A percentile compares a stretch with the other conserved stretches of the same genome.
These are phyloP conservation scores for Angophora floribunda DNA, from an alignment of 345 rosid species.

Conservation along the genomic window DNA sequence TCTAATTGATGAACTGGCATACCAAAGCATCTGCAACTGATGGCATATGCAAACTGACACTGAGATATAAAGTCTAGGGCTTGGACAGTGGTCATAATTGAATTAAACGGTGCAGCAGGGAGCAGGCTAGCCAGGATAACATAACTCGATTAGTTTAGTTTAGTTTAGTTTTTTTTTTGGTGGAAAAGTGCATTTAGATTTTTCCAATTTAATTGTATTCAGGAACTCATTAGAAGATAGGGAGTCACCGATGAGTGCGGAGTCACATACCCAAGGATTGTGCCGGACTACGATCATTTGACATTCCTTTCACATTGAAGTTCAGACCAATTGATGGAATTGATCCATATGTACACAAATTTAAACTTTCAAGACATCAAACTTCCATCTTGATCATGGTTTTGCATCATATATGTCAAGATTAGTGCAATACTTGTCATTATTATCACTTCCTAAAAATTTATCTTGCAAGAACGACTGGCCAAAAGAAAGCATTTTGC, in stretches of 20 bases:
- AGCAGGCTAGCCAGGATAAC: not conserved
- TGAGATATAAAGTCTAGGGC: not conserved
- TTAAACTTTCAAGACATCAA: not conserved
- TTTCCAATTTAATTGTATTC: not conserved
- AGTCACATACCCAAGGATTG: not conserved
- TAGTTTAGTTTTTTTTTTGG: not conserved
- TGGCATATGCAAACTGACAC: not conserved
- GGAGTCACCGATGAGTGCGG: not conserved
- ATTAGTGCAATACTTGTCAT: not conserved
- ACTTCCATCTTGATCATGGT: not conserved
- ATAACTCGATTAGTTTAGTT: not conserved
- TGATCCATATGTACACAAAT: not conserved
- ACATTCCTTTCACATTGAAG: not conserved
- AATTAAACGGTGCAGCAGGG: not conserved
- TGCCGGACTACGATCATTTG: not conserved
- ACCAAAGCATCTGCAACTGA: not conserved
- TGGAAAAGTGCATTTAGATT: not conserved
- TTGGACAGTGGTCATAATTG: not conserved
- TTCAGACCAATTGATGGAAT: not conserved
- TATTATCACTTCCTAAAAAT: not conserved
- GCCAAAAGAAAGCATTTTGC: not conserved
- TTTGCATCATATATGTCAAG: not conserved
- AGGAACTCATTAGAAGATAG: not conserved
- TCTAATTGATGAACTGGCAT: not conserved
- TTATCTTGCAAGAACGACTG: not conserved